Percentiles rank a stretch among this genome's conserved stretches.
phyloP scores from a whole-genome alignment of 805 yeast genomes.

The Myxozyma neotropica region DNA sequence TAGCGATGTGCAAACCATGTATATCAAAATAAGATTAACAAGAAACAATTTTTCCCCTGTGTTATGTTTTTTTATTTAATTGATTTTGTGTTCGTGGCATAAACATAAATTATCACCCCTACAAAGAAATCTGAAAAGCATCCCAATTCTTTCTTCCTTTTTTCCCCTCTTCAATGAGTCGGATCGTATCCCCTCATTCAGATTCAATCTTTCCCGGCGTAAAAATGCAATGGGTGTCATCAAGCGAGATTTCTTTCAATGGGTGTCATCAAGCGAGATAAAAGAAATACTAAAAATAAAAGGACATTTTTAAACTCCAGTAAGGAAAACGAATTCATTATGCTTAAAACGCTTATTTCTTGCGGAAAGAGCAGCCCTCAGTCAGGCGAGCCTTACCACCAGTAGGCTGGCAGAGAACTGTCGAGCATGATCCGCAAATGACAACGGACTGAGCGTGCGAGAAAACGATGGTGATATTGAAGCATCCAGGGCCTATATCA shows the following conservation, averaged over 20 bases:
- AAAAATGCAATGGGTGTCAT: constrained; percentile 6
- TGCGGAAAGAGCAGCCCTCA: constrained; percentile 99
- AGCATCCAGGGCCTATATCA: constrained; percentile 80
- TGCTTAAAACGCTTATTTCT: constrained; percentile 54
- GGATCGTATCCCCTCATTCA: background rate
- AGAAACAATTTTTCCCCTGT: constrained; percentile 12
- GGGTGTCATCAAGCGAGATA: background rate
- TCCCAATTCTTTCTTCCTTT: background rate
- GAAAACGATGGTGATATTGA: constrained; percentile 98
- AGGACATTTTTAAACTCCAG: background rate
- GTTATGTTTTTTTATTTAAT: constrained; percentile 2
- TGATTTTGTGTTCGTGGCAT: constrained; percentile 2
- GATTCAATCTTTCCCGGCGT: background rate
- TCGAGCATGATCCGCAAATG: constrained; percentile 97
- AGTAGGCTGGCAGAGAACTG: constrained; percentile 97
- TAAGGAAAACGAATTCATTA: background rate
- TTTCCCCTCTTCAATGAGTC: background rate
- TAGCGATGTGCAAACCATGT: constrained; percentile 9
- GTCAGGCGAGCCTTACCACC: constrained; percentile 99
- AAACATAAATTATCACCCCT: background rate
- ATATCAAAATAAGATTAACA: constrained; percentile 5
- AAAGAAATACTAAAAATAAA: background rate
- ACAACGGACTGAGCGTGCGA: constrained; percentile 99
- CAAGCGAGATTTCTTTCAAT: constrained; percentile 1
- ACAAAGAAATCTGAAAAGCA: background rate